phyloP scores from a whole-genome alignment of 2,329 filamentous ascomycete species.

The Clathrospora elynae region DNA sequence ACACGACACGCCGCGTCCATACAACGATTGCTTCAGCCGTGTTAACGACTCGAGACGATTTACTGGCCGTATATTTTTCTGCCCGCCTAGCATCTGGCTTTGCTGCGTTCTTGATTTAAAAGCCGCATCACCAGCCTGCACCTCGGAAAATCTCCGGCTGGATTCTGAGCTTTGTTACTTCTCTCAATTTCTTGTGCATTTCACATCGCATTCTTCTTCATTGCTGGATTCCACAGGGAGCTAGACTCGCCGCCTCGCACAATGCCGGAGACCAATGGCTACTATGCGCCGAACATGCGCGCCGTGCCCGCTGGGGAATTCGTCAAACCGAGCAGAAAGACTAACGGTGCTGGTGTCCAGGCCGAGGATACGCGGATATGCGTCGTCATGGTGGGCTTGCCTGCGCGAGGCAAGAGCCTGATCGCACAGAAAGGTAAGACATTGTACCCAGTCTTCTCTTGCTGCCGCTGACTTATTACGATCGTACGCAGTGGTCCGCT shows the following conservation, averaged over 20 bases:
- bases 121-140: constrained; percentile 28
- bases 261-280: constrained; percentile 46
- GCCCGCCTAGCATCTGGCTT: constrained; percentile 24
- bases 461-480: constrained; percentile 16
- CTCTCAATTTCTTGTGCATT: constrained; percentile 21
- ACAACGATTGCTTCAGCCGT: constrained; percentile 29
- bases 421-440: constrained; percentile 91
- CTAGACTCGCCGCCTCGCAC: constrained; percentile 33
- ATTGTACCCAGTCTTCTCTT: neutral
- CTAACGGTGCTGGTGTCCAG: constrained; percentile 74
- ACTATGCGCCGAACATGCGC: constrained; percentile 48
- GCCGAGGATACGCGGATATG: constrained; percentile 96
- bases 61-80: constrained; percentile 18
- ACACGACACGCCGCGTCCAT: constrained; percentile 30
- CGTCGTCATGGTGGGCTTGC: constrained; percentile 97
- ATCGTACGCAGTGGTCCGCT: constrained; percentile 65
- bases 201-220: constrained; percentile 21
- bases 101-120: constrained; percentile 18
- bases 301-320: constrained; percentile 51
- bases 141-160: constrained; percentile 40
- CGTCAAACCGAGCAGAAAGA: constrained; percentile 51
- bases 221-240: constrained; percentile 26
- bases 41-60: constrained; percentile 11
- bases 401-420: constrained; percentile 93
- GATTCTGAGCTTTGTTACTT: constrained; percentile 34